Conservation (phyloP, 306 rosid genomes). For the Vigna angularis region DNA sequence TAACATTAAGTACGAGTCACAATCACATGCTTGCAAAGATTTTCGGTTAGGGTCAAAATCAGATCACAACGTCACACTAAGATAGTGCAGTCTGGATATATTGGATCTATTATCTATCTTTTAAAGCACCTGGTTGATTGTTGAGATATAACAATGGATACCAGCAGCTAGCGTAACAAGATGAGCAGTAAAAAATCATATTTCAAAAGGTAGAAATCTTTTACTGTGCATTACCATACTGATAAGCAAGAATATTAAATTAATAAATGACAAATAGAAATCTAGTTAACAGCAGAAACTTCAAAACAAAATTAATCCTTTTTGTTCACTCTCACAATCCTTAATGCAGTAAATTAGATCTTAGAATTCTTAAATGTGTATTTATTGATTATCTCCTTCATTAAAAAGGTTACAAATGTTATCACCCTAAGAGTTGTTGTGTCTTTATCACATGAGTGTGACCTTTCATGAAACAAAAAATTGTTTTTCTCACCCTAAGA, state of each 20-base stretch:
- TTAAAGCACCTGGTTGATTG: neutral
- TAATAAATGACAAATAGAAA: neutral
- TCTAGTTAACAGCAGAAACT: neutral
- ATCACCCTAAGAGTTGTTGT: too few species aligned
- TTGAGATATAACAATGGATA: neutral
- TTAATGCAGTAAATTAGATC: too few species aligned
- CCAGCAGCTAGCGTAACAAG: slow-evolving; percentile 1
- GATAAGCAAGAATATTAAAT: slow-evolving; percentile 4
- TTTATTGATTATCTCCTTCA: too few species aligned
- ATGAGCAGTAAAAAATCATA: neutral
- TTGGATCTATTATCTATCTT: slow-evolving; percentile 7
- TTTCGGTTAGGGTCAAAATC: slow-evolving; percentile 1
- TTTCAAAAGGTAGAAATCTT: slow-evolving; percentile 8
- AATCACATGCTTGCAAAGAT: neutral
- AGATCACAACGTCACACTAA: neutral
- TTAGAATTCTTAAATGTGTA: too few species aligned
- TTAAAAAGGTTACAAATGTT: too few species aligned
- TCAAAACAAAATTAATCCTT: neutral
- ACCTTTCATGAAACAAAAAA: too few species aligned
- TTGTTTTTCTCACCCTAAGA: too few species aligned
- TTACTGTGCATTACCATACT: slow-evolving; percentile 1
- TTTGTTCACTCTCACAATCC: too few species aligned
- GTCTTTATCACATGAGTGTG: too few species aligned
- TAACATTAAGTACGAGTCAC: neutral
- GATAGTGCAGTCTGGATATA: neutral